Conservation (phyloP, 148 eudicot species). For the Chenopodium album region DNA sequence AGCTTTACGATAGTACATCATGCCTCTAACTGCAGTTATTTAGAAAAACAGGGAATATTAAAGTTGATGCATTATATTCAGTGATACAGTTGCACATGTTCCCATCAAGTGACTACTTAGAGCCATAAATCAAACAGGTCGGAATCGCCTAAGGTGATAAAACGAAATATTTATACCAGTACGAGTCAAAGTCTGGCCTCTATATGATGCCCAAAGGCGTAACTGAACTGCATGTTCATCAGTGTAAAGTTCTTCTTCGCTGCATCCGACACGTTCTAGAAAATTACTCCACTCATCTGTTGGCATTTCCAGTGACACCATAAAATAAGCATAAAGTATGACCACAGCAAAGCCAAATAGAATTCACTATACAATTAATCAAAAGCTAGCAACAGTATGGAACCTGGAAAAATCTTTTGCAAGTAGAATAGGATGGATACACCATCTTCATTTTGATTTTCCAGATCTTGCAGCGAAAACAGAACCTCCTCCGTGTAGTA, state of each 20-base stretch:
- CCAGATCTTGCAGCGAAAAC: constrained; percentile 73
- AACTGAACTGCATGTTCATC: constrained; percentile 73
- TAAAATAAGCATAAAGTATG: not conserved
- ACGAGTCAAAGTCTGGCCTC: constrained; percentile 91
- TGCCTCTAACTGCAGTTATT: constrained; percentile 74
- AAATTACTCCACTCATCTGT: constrained; percentile 97
- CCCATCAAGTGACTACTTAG: not conserved
- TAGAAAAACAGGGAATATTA: not conserved
- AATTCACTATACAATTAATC: not conserved
- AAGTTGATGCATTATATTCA: not conserved
- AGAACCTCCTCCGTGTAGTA: constrained; percentile 95
- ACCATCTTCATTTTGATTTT: constrained; percentile 84
- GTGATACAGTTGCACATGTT: not conserved
- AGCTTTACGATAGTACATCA: constrained; percentile 99
- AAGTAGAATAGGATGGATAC: constrained; percentile 90
- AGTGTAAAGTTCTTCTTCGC: constrained; percentile 53
- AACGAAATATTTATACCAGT: constrained; percentile 55
- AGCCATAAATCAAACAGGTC: constrained; percentile 8
- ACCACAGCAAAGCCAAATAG: constrained; percentile 10
- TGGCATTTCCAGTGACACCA: constrained; percentile 3
- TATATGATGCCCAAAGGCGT: constrained; percentile 96
- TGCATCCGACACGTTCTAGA: constrained; percentile 63
- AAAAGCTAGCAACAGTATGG: constrained; percentile 13
- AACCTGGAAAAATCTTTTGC: constrained; percentile 99
- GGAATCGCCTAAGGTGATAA: not conserved